Base-by-base conservation (phyloP, 2,329 filamentous ascomycete species). In the Colletotrichum filicis region DNA sequence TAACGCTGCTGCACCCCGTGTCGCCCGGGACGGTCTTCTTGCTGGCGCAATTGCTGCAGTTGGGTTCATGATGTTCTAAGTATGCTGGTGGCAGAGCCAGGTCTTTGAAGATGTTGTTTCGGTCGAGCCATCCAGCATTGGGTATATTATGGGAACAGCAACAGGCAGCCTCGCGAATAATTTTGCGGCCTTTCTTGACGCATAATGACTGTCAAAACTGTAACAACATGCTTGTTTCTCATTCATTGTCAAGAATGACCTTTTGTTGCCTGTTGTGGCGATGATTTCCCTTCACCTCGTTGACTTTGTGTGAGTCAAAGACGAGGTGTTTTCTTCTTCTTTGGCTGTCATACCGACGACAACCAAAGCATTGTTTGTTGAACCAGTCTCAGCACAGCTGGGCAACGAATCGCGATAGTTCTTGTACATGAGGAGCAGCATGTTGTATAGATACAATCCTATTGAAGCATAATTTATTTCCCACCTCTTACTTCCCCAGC, bases 11-110 rank as follows among this genome's bases (percentile, higher is more conserved):
- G 78, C 77, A 2, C 75, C 80, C n/a, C 75, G 79, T 69, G 74
- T 77, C 64, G 82, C 80, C 14, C 79, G 82, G 71, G 82, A 82
- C 62, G 82, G 79, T 19, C 64, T 83, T 5, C 79, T 82, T 30
- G 82, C 79, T 26, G 80, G 78, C 16, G 60, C 81, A 49, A 76
- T 83, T 42, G 61, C 81, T 52, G 76, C 82, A 28, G 82, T 75
- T 11, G 76, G 80, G 70, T 80, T 77, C n/a, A 76, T 85, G 75
- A 62, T 83, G 63, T 35, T 85, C 56, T 84, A 80, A 76, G n/a
- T 1, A 16, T 4, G 22, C 7, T 6, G 16, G 37, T 42, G 26
- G 30, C 11, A 53, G 26, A 55, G 46, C 30, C 22, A 26, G 6
- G 2, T 14, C 52, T 12, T 2, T 12, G 37, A 5, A 30, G 42